phyloP scores from a whole-genome alignment of 2,329 filamentous ascomycete species.

The Mycocentrospora acerina region DNA sequence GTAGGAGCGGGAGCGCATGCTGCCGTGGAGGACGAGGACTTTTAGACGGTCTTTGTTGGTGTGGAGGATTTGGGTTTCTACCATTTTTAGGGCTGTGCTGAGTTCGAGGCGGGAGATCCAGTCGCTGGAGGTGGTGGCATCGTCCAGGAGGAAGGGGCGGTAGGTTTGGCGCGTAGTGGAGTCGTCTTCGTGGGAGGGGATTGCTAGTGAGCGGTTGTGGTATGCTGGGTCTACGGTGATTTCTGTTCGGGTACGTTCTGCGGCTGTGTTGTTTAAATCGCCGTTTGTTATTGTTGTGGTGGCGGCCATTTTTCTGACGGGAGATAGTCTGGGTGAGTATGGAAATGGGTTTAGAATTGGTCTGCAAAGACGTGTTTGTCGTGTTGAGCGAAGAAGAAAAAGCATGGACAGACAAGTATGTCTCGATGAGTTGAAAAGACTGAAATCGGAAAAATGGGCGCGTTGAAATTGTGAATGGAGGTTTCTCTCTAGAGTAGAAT shows the following conservation, averaged over 20 bases:
- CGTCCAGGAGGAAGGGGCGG: constrained; percentile 57
- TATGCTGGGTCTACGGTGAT: constrained; percentile 17
- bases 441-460: neutral
- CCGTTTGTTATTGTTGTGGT: constrained; percentile 16
- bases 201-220: constrained; percentile 42
- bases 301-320: constrained; percentile 1
- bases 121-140: constrained; percentile 45
- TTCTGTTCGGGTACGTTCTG: constrained; percentile 14
- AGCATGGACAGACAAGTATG: no score
- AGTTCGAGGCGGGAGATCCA: constrained; percentile 62
- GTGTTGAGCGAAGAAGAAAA: neutral
- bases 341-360: neutral
- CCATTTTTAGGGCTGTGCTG: constrained; percentile 54
- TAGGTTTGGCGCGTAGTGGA: constrained; percentile 50
- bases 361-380: neutral
- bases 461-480: neutral
- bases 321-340: neutral
- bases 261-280: constrained; percentile 28
- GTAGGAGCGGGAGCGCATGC: constrained; percentile 59
- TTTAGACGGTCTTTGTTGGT: constrained; percentile 49
- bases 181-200: constrained; percentile 52
- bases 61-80: constrained; percentile 48
- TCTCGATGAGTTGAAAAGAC: no score
- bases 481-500: no score
- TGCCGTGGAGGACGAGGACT: constrained; percentile 64